Evolutionary conservation across 2,329 filamentous ascomycete species (phyloP), one percentile per base, ranked within the genome.

Genomic region (Curvularia verruculosa): DNA sequence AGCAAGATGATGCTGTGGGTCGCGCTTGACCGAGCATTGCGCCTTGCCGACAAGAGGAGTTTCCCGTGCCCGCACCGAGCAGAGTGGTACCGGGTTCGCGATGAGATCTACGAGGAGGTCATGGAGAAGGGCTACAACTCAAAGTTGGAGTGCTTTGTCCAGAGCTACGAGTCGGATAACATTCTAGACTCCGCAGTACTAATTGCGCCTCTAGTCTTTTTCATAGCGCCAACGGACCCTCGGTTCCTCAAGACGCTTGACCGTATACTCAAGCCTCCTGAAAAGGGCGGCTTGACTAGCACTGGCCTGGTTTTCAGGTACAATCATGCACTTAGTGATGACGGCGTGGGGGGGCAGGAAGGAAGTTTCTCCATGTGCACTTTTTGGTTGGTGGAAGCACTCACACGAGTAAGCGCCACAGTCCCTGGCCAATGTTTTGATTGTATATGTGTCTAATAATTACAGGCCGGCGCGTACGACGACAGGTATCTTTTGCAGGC

Each of bases 1-100:
- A 90, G 87, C n/a, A 91, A 92, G 71, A 83, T 93, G 61, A 90
- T 92, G 87, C 82, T 93, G 21, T 93, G 89, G 90, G 90, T 93
- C 3, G 89, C 89, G 18, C 86, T 93, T 60, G 90, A 93, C 71
- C 86, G 89, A 5, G 89, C 87, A 9, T 77, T 92, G 12, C 88
- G 90, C 1, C 83, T 92, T 0, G 82, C 88, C 3, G 89, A 92
- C 18, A 93, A 92, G 75, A 81, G 90, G 52, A 89, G 87, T 65
- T 83, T 93, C 21, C 89, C 90, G 0, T 92, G 90, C 59, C 89
- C 89, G 1, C 88, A 89, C 66, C 83, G 89, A 3, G 74, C 72
- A 39, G 82, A 84, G 48, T 93, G 90, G 90, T 77, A 89, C 39
- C 81, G 81, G 46, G 84, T 85, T 2, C 81, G 89, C 47, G 90